Evolutionary conservation across 768 basidiomycete species (phyloP).

Genomic region (Mrakia gelida): DNA sequence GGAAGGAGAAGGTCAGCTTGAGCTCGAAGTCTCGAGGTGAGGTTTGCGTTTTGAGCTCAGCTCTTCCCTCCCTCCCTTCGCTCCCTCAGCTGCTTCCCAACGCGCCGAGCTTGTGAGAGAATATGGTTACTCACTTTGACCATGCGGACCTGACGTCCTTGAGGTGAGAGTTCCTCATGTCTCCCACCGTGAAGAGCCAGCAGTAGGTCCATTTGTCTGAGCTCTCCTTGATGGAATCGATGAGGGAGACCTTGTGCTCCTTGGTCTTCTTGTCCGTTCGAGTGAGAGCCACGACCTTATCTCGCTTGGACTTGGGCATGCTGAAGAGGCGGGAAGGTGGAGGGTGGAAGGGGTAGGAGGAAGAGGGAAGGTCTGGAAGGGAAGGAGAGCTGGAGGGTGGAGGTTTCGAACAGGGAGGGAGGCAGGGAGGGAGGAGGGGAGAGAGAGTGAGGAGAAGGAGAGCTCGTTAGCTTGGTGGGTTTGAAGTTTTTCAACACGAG

Average conservation of each 20-base stretch:
- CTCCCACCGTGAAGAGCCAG: slow-evolving; percentile 91
- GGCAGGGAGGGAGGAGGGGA: neutral
- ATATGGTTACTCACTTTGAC: slow-evolving; percentile 66
- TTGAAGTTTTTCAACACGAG: neutral
- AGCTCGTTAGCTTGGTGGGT: neutral
- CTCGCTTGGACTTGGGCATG: slow-evolving; percentile 39
- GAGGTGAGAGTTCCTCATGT: slow-evolving; percentile 90
- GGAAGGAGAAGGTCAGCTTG: neutral
- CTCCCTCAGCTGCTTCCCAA: neutral
- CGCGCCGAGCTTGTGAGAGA: neutral
- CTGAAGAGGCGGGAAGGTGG: neutral
- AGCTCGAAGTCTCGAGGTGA: neutral
- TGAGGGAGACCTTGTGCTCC: slow-evolving; percentile 79
- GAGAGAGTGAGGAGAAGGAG: neutral
- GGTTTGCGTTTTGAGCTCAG: neutral
- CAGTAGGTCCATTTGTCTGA: slow-evolving; percentile 89
- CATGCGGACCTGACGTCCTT: slow-evolving; percentile 90
- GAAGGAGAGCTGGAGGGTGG: neutral
- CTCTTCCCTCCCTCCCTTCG: neutral
- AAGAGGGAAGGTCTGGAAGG: neutral
- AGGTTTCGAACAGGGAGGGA: neutral
- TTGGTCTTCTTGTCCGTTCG: slow-evolving; percentile 90
- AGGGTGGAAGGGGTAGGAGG: slow-evolving; percentile 4
- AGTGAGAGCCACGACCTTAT: slow-evolving; percentile 72
- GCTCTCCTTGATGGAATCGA: slow-evolving; percentile 77